Evolutionary conservation across 768 basidiomycete species (phyloP), one percentile per base, ranked within the genome.

Genomic region (Daedaleopsis nitida): DNA sequence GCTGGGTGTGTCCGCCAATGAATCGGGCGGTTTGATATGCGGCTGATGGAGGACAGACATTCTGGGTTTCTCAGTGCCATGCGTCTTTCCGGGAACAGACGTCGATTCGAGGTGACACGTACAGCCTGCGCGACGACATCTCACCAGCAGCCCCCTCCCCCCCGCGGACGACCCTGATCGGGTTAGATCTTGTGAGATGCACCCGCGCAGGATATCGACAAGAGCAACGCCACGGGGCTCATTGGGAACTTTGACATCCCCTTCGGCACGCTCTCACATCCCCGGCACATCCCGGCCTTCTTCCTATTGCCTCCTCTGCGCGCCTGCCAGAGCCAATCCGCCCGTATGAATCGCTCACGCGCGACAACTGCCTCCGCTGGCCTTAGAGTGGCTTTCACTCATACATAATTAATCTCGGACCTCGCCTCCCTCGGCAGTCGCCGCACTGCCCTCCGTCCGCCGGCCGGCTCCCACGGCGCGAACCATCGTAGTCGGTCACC

Each of bases 261-360:
- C 58, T 62, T 58, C 57, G 61, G 56, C 57, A 62, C n/a, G n/a
- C n/a, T n/a, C 60, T 52, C 55, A 57, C 56, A 62, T 57, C 57
- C 62, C 13, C 57, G 57, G 50, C 43, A 42, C 54, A 48, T 48
- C 35, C 50, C 7, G 32, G 32, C 35, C 50, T 42, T 19, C 13
- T 63, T 63, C 57, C 37, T 63, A 63, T 55, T 63, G 35, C 57
- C 53, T 39, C 62, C 57, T 51, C 52, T 35, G 52, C 58, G 42
- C 58, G 39, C 37, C n/a, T n/a, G 37, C 14, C 37, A 38, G 57
- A 55, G 49, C 34, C 48, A 44, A 48, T 58, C 23, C 47, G 49
- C 42, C 16, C 54, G 55, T 34, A 23, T 23, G 34, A 51, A 43
- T 35, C 38, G 17, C 39, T 39, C 60, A 52, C 54, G 49, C 55